Conservation (phyloP, 345 rosid genomes). For the Citrus reticulata region DNA sequence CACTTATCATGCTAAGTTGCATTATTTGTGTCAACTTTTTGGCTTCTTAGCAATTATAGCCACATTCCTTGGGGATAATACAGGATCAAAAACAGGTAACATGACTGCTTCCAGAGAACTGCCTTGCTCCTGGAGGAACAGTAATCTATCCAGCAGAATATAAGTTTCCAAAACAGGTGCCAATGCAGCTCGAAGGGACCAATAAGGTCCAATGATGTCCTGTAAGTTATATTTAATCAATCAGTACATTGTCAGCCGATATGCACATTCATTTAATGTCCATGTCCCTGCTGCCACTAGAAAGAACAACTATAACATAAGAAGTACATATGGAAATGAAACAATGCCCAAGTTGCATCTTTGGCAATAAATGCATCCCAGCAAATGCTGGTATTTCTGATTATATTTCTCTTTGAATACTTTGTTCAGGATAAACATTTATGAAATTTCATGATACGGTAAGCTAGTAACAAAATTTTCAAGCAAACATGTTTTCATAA, state of each 20-base stretch:
- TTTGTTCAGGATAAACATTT: background rate
- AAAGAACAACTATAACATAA: background rate
- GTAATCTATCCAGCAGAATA: constrained; percentile 77
- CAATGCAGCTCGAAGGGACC: constrained; percentile 91
- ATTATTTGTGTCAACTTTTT: constrained; percentile 13
- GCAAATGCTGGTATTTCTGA: background rate
- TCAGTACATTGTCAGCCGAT: background rate
- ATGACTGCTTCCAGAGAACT: constrained; percentile 47
- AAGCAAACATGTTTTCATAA: background rate
- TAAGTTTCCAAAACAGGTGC: constrained; percentile 84
- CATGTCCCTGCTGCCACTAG: background rate
- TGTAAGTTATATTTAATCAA: constrained; percentile 24
- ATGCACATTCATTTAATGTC: background rate
- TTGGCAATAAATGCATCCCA: background rate
- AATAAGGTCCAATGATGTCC: constrained; percentile 81
- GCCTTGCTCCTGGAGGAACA: constrained; percentile 87
- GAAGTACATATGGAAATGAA: background rate
- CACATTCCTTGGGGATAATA: constrained; percentile 79
- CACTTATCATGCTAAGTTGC: background rate
- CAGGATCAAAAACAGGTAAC: constrained; percentile 83
- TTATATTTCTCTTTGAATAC: background rate
- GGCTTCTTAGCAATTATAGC: constrained; percentile 73
- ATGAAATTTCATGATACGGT: background rate
- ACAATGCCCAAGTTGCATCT: background rate
- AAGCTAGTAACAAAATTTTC: background rate